Percentiles rank a stretch among this genome's conserved stretches.
phyloP scores from a whole-genome alignment of 2,329 filamentous ascomycete genomes.

The Neobulgaria alba region DNA sequence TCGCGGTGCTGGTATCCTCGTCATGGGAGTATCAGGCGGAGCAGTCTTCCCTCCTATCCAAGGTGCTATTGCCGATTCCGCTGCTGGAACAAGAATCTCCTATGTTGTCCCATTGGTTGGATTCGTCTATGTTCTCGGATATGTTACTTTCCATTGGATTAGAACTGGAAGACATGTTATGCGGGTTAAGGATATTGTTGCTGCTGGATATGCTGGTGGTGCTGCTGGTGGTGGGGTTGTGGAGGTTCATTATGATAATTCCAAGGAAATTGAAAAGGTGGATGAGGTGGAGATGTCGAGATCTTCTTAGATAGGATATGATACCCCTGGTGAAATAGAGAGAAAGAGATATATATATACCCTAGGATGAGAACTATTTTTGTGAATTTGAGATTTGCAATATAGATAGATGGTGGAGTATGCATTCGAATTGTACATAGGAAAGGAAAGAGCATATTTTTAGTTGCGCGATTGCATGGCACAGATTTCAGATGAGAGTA shows the following conservation, averaged over 20 bases:
- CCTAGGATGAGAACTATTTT: too few relatives aligned
- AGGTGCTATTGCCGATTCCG: slow-evolving; percentile 57
- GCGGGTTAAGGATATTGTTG: slow-evolving; percentile 27
- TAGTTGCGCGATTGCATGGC: too few relatives aligned
- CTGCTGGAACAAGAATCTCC: slow-evolving; percentile 33
- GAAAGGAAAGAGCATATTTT: too few relatives aligned
- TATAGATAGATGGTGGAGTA: too few relatives aligned
- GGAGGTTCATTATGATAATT: slow-evolving; percentile 11
- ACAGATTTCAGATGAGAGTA: too few relatives aligned
- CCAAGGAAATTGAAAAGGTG: slow-evolving; percentile 13
- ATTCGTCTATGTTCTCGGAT: slow-evolving; percentile 32
- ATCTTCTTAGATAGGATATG: slow-evolving; percentile 7
- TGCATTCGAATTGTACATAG: too few relatives aligned
- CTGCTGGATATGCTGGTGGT: slow-evolving; percentile 17
- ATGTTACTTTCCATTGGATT: slow-evolving; percentile 28
- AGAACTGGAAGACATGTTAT: slow-evolving; percentile 27
- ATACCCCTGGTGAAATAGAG: background rate
- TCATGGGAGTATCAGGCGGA: slow-evolving; percentile 64
- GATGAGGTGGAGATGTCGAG: slow-evolving; percentile 14
- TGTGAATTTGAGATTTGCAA: too few relatives aligned
- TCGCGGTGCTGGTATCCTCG: slow-evolving; percentile 63
- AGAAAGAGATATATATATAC: background rate
- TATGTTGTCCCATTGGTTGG: slow-evolving; percentile 37
- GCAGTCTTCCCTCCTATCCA: slow-evolving; percentile 66
- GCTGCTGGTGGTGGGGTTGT: slow-evolving; percentile 20